A percentile compares a stretch with the other conserved stretches of the same genome.
phyloP scores from a whole-genome alignment of 2,329 filamentous ascomycete species.

The Aureobasidium sp. region DNA sequence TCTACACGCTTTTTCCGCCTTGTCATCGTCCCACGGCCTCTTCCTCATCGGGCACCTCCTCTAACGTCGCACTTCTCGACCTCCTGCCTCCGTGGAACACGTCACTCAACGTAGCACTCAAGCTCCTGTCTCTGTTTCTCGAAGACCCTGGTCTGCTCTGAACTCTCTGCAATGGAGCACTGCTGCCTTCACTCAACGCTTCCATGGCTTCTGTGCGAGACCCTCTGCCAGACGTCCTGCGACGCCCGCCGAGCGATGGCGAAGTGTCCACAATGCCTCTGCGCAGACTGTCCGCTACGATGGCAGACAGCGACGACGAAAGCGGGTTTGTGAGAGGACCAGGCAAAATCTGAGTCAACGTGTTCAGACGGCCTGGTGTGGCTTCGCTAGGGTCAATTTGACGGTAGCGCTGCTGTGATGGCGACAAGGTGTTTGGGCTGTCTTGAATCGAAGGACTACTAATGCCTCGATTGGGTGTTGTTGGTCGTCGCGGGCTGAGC shows the following conservation, averaged over 20 bases:
- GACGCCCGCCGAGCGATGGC: slow-evolving; percentile 11
- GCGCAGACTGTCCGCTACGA: slow-evolving; percentile 59
- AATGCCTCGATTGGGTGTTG: slow-evolving; percentile 22
- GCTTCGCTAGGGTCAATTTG: slow-evolving; percentile 29
- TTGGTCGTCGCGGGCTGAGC: background rate
- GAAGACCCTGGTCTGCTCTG: background rate
- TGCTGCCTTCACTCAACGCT: background rate
- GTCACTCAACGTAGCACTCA: slow-evolving; percentile 10
- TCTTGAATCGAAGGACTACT: slow-evolving; percentile 20
- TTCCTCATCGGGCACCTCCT: slow-evolving; percentile 9
- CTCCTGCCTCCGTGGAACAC: slow-evolving; percentile 3
- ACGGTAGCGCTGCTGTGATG: slow-evolving; percentile 19
- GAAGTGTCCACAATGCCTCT: slow-evolving; percentile 39
- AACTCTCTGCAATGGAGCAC: background rate
- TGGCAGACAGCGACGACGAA: slow-evolving; percentile 52
- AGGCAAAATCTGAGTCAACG: slow-evolving; percentile 48
- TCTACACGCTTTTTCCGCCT: background rate
- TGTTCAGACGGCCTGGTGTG: slow-evolving; percentile 25
- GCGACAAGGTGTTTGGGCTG: slow-evolving; percentile 9
- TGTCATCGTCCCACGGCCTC: background rate
- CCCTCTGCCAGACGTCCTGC: background rate
- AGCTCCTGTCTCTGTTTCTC: background rate
- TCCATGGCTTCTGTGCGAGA: slow-evolving; percentile 2
- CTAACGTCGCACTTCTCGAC: background rate
- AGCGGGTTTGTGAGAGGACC: slow-evolving; percentile 55